Conservation (phyloP, 768 basidiomycete genomes). For the Termitomyces sp. region DNA sequence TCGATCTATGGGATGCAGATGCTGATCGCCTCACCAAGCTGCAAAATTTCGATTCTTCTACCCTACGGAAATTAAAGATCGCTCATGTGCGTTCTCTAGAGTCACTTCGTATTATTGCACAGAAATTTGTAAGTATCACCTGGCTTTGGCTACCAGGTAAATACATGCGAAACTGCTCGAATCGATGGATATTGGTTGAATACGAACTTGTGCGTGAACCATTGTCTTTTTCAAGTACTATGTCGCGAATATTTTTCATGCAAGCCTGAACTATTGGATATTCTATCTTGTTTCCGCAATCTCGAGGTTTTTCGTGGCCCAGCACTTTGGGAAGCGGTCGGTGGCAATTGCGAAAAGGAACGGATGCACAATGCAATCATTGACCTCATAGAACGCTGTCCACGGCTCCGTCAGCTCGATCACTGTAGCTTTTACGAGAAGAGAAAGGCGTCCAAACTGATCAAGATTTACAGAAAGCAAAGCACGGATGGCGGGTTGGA, state of each 20-base stretch:
- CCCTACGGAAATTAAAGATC: slow-evolving; percentile 28
- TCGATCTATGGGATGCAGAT: slow-evolving; percentile 27
- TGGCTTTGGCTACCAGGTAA: slow-evolving; percentile 34
- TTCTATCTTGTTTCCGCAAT: slow-evolving; percentile 34
- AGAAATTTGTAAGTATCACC: slow-evolving; percentile 32
- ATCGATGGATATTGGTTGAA: slow-evolving; percentile 5
- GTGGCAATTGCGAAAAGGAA: slow-evolving; percentile 20
- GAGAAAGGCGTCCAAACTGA: slow-evolving; percentile 27
- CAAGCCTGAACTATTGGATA: slow-evolving; percentile 34
- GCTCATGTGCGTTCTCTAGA: slow-evolving; percentile 24
- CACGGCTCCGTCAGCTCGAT: slow-evolving; percentile 37
- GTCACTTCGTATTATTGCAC: slow-evolving; percentile 26
- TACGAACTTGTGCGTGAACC: slow-evolving; percentile 21
- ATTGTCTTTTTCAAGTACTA: not conserved
- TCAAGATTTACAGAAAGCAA: slow-evolving; percentile 30
- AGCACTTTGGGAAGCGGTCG: slow-evolving; percentile 37
- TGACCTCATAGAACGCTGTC: slow-evolving; percentile 32
- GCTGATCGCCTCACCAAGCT: slow-evolving; percentile 24
- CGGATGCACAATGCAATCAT: slow-evolving; percentile 37
- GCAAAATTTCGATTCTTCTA: slow-evolving; percentile 22
- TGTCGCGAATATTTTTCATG: not conserved
- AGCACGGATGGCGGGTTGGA: slow-evolving; percentile 19
- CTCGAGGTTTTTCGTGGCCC: slow-evolving; percentile 39
- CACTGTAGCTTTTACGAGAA: slow-evolving; percentile 31
- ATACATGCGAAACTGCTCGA: slow-evolving; percentile 12